Evolutionary conservation across 148 eudicot species (phyloP), one percentile per base, ranked within the genome.

Genomic region (Nyssa sinensis): DNA sequence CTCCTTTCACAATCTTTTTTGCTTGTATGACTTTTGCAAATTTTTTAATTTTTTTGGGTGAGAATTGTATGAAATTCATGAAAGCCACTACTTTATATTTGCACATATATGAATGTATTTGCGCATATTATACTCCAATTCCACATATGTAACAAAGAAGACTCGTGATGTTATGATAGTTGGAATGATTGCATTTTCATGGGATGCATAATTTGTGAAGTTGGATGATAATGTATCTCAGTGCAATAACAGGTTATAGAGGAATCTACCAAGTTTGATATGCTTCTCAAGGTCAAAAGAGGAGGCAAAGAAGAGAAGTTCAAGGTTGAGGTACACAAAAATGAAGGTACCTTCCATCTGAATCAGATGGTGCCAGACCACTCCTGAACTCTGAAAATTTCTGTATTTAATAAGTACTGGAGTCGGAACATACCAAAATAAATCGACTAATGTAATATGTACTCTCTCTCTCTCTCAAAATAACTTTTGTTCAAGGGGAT

Each of bases 251-350:
- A 92, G 96, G 88, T 90, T 30, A 77, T 60, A 23, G 93, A 86
- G 0, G 90, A 87, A 59, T 76, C 76, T 29, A 84, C 93, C 1
- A 92, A 90, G 82, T 83, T 90, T 69, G 81, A 87, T 74, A 84
- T 94, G 81, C 84, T 77, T 66, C 86, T 94, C 49, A 94, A 90
- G 75, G 88, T 94, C 19, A 90, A 86, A 72, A 87, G 98, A 82
- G 97, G 92, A 77, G 80, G 64, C 69, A 92, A 88, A 77, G 92
- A 87, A 66, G 98, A 94, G 84, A 81, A 82, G 74, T 84, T 86
- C 80, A 92, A 90, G 81, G 98, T 90, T 39, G 88, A 92, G 84
- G 96, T 94, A 78, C 97, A 92, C 84, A 94, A 85, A 82, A 83
- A 74, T 14, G 92, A 88, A 69, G 98, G 97, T 13, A 77, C 81